These are phyloP conservation scores for Quercus tomentella DNA, from an alignment of 331 rosid genomes.

Conservation along the genomic window DNA sequence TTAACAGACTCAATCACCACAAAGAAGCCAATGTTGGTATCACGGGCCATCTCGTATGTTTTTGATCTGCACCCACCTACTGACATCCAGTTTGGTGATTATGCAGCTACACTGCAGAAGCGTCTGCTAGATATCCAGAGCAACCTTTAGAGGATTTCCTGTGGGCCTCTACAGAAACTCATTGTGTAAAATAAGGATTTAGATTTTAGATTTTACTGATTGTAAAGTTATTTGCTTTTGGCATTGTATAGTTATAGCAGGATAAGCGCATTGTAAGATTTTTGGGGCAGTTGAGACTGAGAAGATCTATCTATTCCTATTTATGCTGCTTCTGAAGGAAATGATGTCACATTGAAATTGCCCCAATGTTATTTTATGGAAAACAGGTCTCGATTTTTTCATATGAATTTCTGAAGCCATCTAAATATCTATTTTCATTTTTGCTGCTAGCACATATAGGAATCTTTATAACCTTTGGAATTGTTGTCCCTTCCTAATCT, in stretches of 20 bases:
- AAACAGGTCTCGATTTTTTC: too few species aligned
- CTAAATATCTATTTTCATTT: too few species aligned
- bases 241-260: background rate
- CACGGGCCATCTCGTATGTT: constrained; percentile 62
- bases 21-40: constrained; percentile 46
- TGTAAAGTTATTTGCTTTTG: background rate
- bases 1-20: constrained; percentile 38
- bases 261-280: background rate
- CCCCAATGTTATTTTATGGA: too few species aligned
- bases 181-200: background rate
- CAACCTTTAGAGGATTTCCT: background rate
- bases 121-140: constrained; percentile 25
- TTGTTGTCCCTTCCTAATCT: background rate
- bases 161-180: background rate
- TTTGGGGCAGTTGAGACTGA: too few species aligned
- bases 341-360: too few species aligned
- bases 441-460: too few species aligned
- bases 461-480: background rate
- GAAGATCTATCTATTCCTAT: too few species aligned
- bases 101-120: constrained; percentile 23
- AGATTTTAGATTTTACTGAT: constrained; percentile 1
- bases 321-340: too few species aligned
- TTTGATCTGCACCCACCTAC: constrained; percentile 48
- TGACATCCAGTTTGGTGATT: constrained; percentile 33
- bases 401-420: too few species aligned